Base-by-base conservation (phyloP, 208 protist genomes). In the Leptomonas pyrrhocoris region DNA sequence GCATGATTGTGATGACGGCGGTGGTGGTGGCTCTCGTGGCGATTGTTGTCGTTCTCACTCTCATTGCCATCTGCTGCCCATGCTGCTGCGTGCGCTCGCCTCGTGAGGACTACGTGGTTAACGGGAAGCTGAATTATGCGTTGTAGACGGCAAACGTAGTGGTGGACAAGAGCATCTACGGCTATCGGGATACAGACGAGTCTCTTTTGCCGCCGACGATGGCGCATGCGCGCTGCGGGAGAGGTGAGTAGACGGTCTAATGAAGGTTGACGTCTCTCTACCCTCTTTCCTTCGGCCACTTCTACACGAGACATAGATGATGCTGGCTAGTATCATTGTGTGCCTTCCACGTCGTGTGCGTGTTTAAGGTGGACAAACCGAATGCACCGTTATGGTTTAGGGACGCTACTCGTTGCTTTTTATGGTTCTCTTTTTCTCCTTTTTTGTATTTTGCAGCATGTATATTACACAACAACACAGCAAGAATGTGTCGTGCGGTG, bases 1-100 rank as follows among this genome's bases (percentile, higher is more conserved):
- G 57, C 31, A 64, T 73, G 46, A 64, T 64, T 16, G 68, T 36
- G 21, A 60, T 73, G 68, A 27, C 31, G 11, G 31, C 27, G 0
- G 46, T 51, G 18, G 16, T 66, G 11, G 38, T 45, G 1, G 30
- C 19, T 6, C 68, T 73, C 23, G 56, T 18, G 16, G 6, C 15
- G 1, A 7, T 60, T 12, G 49, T 21, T 19, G 68, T 66, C 23
- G 45, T 27, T 16, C 42, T 67, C 13, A 67, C 68, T 2, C 1
- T 48, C 19, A 28, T 46, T 13, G 48, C 57, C 1, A 49, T 73
- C 21, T 21, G 13, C 16, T 62, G 56, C 56, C 56, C 56, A 23
- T 62, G 56, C 56, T 7, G 25, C 38, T 50, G 56, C 56, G 1
- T 62, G 23, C 56, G 56, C 25, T 18, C 40, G 16, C 38, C 38